phyloP scores from a whole-genome alignment of 176 grass and related monocot species.

The Oropetium thomaeum region DNA sequence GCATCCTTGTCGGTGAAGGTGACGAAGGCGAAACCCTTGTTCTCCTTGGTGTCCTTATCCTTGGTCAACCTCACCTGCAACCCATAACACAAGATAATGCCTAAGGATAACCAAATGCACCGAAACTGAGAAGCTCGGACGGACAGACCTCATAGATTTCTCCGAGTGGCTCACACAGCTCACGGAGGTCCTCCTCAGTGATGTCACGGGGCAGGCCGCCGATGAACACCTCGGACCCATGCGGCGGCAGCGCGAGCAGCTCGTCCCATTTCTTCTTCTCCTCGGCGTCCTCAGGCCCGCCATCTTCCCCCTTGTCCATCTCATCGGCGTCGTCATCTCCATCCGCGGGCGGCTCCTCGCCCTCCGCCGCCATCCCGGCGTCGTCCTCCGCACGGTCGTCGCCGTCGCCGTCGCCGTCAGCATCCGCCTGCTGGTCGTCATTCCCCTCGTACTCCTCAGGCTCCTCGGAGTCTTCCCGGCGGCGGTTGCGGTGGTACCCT shows the following conservation, averaged over 20 bases:
- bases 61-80: slow-evolving; percentile 84
- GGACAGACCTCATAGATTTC: slow-evolving; percentile 68
- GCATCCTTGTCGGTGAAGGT: slow-evolving; percentile 58
- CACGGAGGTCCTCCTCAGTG: slow-evolving; percentile 69
- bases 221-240: slow-evolving; percentile 86
- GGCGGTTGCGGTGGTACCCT: slow-evolving; percentile 38
- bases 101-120: not conserved
- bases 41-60: slow-evolving; percentile 88
- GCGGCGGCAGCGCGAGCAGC: slow-evolving; percentile 67
- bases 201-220: slow-evolving; percentile 74
- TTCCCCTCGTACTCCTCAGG: slow-evolving; percentile 39
- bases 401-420: not conserved
- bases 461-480: slow-evolving; percentile 47
- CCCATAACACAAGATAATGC: not conserved
- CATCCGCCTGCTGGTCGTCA: slow-evolving; percentile 25
- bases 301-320: slow-evolving; percentile 26
- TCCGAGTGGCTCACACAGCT: slow-evolving; percentile 68
- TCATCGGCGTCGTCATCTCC: slow-evolving; percentile 19
- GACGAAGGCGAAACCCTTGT: slow-evolving; percentile 91
- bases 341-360: not conserved
- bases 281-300: slow-evolving; percentile 58
- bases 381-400: slow-evolving; percentile 17
- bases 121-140: not conserved
- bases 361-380: slow-evolving; percentile 1
- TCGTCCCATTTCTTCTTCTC: slow-evolving; percentile 80